Percentiles rank a stretch among this genome's conserved stretches.
Conservation (phyloP, 768 basidiomycete genomes). For the Phallus indusiatus region DNA sequence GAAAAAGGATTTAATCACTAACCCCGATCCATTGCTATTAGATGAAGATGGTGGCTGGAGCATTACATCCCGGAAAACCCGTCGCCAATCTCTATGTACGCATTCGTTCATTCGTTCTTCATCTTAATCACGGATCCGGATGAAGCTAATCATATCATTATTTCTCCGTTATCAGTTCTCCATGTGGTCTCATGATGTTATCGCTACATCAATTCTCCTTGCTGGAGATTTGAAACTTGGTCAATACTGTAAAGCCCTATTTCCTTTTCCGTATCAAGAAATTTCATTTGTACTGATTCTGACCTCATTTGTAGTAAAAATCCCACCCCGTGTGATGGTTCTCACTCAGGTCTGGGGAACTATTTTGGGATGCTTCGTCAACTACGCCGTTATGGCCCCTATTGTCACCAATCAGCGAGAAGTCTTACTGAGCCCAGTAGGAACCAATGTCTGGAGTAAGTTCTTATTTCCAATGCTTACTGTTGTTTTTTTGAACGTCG, state of each 20-base stretch:
- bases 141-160: background rate
- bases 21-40: background rate
- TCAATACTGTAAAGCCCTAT: conserved; percentile 26
- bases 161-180: conserved; percentile 39
- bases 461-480: background rate
- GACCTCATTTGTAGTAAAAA: conserved; percentile 28
- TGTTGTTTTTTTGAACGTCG: background rate
- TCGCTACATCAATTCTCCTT: conserved; percentile 42
- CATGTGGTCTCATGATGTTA: conserved; percentile 59
- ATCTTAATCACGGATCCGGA: background rate
- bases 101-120: background rate
- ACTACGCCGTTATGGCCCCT: conserved; percentile 39
- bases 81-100: conserved; percentile 61
- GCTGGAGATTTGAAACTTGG: conserved; percentile 29
- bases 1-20: background rate
- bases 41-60: conserved; percentile 58
- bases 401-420: conserved; percentile 41
- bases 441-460: conserved; percentile 48
- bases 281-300: background rate
- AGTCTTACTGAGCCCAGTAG: conserved; percentile 38
- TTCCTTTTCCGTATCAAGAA: background rate
- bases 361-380: conserved; percentile 33
- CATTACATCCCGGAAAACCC: conserved; percentile 51
- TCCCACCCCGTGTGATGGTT: conserved; percentile 60
- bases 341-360: conserved; percentile 59